Conservation (phyloP, 1,139 yeast genomes). For the Diutina sp. region DNA sequence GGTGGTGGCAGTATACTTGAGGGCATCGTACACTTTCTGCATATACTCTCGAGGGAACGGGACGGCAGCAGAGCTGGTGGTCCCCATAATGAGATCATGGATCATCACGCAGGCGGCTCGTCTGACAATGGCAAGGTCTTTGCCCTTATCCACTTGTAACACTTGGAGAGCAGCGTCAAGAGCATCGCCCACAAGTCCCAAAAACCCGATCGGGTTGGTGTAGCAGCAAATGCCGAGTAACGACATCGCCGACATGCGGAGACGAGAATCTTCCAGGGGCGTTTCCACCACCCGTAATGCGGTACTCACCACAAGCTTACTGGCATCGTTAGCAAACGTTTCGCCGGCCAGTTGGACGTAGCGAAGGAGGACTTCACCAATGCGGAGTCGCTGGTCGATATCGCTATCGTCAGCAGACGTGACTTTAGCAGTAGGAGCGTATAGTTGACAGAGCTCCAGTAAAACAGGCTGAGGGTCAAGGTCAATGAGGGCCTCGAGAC, state of each 20-base stretch:
- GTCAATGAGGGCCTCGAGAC: constrained; percentile 48
- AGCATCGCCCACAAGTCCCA: constrained; percentile 35
- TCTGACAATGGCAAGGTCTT: constrained; percentile 44
- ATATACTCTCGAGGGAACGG: constrained; percentile 38
- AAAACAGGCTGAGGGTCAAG: constrained; percentile 27
- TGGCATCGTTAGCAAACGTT: constrained; percentile 28
- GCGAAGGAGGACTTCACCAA: constrained; percentile 70
- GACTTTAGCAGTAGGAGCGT: constrained; percentile 12
- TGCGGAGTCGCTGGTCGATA: constrained; percentile 54
- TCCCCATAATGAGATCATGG: constrained; percentile 45
- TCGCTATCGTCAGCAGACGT: constrained; percentile 12
- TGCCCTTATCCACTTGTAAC: constrained; percentile 38
- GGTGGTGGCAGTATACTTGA: constrained; percentile 31
- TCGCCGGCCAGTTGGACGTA: constrained; percentile 39
- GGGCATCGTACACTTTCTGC: constrained; percentile 21
- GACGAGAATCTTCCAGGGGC: constrained; percentile 33
- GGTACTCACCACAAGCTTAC: constrained; percentile 15
- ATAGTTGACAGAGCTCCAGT: constrained; percentile 26
- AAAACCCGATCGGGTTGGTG: constrained; percentile 42
- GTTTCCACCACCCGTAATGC: constrained; percentile 25
- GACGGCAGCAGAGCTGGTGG: constrained; percentile 27
- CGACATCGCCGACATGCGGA: constrained; percentile 82
- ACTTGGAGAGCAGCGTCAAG: constrained; percentile 72
- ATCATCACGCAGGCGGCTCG: constrained; percentile 64
- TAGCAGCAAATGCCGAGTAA: constrained; percentile 59